Conservation (phyloP, 164 flowering plant genomes). For the Aristolochia californica region DNA sequence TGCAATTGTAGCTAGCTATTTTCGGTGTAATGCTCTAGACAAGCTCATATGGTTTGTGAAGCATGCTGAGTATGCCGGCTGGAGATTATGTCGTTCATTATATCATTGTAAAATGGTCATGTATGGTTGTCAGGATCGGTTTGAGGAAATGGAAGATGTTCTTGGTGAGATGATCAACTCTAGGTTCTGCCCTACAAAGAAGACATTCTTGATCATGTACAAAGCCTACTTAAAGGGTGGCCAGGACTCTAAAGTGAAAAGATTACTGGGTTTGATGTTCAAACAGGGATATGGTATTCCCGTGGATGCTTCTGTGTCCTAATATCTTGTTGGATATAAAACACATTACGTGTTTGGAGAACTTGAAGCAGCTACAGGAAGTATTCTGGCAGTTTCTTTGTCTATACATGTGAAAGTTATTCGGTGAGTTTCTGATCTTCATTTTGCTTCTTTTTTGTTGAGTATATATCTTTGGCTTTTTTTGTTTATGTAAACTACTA, state of each 20-base stretch:
- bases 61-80: conserved; percentile 55
- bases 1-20: conserved; percentile 44
- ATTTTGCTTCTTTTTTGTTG: too few species aligned
- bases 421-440: too few species aligned
- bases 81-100: conserved; percentile 60
- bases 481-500: too few species aligned
- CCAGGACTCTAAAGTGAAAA: conserved; percentile 27
- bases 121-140: conserved; percentile 49
- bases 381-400: too few species aligned
- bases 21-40: conserved; percentile 54
- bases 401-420: too few species aligned
- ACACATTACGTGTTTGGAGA: too few species aligned
- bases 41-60: conserved; percentile 22
- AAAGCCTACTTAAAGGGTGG: conserved; percentile 41
- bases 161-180: conserved; percentile 51
- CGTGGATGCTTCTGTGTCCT: neutral
- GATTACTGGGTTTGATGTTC: conserved; percentile 54
- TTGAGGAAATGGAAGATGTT: conserved; percentile 70
- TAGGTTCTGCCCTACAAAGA: conserved; percentile 31
- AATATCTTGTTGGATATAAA: too few species aligned
- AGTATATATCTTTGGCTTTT: too few species aligned
- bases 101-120: conserved; percentile 76
- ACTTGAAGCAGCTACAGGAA: too few species aligned
- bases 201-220: conserved; percentile 47
- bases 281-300: conserved; percentile 55